Base-by-base conservation (phyloP, 768 basidiomycete genomes). In the Exidia glandulosa region DNA sequence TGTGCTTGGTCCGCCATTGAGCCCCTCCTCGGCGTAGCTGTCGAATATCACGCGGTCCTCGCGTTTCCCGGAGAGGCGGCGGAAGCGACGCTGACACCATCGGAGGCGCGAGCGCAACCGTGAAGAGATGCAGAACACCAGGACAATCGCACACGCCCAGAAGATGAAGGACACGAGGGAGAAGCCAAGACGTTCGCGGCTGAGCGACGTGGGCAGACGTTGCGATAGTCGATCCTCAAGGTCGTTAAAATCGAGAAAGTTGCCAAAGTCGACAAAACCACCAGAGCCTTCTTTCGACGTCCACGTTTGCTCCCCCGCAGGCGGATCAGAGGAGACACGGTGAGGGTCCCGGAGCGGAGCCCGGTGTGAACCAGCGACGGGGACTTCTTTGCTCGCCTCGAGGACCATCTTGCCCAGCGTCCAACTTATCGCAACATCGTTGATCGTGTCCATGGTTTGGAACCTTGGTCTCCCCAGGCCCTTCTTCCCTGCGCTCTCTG, bases 361-460 rank as follows among this genome's bases (percentile, higher is more conserved):
- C 30, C 74, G 72, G 3, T 74, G 66, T 58, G 76, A 77, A 19
- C 70, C 64, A 47, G 77, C 72, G 6, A 79, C 69, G 3, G 82
- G 81, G 6, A 93, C 82, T 69, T 90, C 89, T 63, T 88, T 90
- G 75, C 90, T 93, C 30, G 96, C 96, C 73, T 98, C 95, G 30
- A 97, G 80, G 0, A 98, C 95, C 94, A 98, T 98, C 72, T 97
- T 98, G 30, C 96, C 96, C 33, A 98, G 78, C 3, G 96, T 97
- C 96, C 96, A 99, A 66, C 85, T 92, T 67, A 99, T 92, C 48
- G 94, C 92, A 37, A 95, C 91, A 67, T 89, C 90, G 34, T 85
- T 87, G 32, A 99, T 88, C n/a, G 84, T 82, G 70, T 97, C 92
- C 73, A 94, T 76, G 41, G 87, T 90, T 72, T 97, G 96, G 74